Conservation (phyloP, 2,329 filamentous ascomycete species). For the Penicillium freii region DNA sequence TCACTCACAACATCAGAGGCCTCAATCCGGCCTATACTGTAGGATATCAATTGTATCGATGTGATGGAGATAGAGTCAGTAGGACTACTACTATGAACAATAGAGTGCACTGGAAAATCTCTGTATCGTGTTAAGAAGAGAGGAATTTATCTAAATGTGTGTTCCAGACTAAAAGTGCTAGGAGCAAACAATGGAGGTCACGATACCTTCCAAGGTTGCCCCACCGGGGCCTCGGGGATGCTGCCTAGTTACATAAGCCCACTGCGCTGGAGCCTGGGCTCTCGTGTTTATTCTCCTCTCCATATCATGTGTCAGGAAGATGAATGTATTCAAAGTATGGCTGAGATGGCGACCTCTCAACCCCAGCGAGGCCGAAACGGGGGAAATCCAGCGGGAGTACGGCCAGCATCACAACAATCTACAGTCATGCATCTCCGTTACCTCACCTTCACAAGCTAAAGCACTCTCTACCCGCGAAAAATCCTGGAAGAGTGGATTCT, state of each 20-base stretch:
- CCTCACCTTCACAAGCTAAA: background rate
- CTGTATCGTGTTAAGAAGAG: too few species aligned
- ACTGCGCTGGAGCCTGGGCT: too few species aligned
- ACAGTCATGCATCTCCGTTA: background rate
- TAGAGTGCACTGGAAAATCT: too few species aligned
- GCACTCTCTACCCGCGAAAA: background rate
- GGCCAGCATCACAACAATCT: background rate
- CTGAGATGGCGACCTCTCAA: constrained; percentile 7
- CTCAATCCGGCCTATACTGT: background rate
- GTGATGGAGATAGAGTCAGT: too few species aligned
- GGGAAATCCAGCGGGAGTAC: constrained; percentile 4
- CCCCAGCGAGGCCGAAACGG: background rate
- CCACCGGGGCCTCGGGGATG: background rate
- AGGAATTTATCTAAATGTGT: too few species aligned
- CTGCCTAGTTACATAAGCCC: background rate
- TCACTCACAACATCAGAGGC: background rate
- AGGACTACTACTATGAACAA: too few species aligned
- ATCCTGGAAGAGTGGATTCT: constrained; percentile 27
- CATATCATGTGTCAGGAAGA: background rate
- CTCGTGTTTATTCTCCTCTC: background rate
- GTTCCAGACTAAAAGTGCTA: too few species aligned
- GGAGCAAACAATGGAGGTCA: too few species aligned
- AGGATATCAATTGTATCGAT: background rate
- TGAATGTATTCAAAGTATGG: constrained; percentile 3
- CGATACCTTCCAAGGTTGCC: background rate